Conservation (phyloP, 2,329 filamentous ascomycete genomes). For the Curvularia sp. region DNA sequence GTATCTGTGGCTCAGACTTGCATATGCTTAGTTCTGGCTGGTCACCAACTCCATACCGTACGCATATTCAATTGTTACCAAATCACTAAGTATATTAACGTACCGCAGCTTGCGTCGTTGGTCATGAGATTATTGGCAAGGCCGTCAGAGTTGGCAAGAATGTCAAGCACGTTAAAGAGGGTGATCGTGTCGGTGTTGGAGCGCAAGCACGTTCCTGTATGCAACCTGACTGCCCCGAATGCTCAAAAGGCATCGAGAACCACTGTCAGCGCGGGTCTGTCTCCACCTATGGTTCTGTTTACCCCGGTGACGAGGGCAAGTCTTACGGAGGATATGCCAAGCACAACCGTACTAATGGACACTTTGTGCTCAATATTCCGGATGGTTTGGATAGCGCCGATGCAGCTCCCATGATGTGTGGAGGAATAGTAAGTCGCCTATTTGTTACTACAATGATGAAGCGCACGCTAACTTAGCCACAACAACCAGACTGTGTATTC, state of each 20-base stretch:
- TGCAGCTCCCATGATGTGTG: constrained; percentile 83
- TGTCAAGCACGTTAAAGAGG: constrained; percentile 62
- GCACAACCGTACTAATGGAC: constrained; percentile 75
- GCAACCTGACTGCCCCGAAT: constrained; percentile 51
- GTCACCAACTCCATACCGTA: constrained; percentile 38
- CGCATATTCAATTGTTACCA: background rate
- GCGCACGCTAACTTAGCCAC: background rate
- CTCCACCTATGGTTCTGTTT: constrained; percentile 56
- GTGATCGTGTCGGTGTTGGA: constrained; percentile 65
- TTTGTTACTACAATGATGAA: background rate
- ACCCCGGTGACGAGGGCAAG: constrained; percentile 63
- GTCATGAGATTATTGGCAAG: constrained; percentile 54
- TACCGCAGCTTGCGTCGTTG: constrained; percentile 52
- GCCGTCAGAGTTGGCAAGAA: constrained; percentile 54
- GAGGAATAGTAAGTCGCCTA: constrained; percentile 63
- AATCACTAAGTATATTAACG: constrained; percentile 21
- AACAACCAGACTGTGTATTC: constrained; percentile 68
- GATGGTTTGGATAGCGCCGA: constrained; percentile 66
- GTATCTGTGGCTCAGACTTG: constrained; percentile 48
- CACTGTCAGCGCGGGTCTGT: constrained; percentile 54
- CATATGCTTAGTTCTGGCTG: constrained; percentile 51
- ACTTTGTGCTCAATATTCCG: constrained; percentile 78
- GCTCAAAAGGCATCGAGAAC: constrained; percentile 58
- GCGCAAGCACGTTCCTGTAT: constrained; percentile 58
- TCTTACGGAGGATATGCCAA: constrained; percentile 70